These are phyloP conservation scores for Taiwanofungus camphoratus DNA, from an alignment of 1,284 basidiomycete species.

Conservation along the genomic window DNA sequence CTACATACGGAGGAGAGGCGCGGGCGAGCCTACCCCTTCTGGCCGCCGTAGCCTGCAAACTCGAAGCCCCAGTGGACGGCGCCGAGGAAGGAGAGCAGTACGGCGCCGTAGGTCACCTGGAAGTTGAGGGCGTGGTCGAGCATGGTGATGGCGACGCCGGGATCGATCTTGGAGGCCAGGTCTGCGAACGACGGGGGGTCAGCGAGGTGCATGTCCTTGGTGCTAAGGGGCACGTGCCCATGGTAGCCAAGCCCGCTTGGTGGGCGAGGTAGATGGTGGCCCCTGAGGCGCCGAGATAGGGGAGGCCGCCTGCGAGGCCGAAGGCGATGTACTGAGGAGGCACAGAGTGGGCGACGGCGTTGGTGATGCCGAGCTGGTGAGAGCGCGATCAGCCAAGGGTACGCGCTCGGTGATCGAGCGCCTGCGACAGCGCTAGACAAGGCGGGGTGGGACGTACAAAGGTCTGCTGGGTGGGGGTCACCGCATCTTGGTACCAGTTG, in stretches of 20 bases:
- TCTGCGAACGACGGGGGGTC: conserved; percentile 24
- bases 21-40: conserved; percentile 64
- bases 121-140: conserved; percentile 74
- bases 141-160: conserved; percentile 71
- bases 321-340: conserved; percentile 65
- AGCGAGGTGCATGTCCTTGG: no score
- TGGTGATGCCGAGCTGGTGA: conserved; percentile 62
- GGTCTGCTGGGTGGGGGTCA: conserved; percentile 34
- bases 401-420: background rate
- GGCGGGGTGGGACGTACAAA: conserved; percentile 46
- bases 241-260: conserved; percentile 66
- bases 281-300: conserved; percentile 76
- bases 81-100: conserved; percentile 91
- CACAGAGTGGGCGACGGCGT: conserved; percentile 58
- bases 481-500: conserved; percentile 46
- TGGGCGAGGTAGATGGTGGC: conserved; percentile 80
- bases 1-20: background rate
- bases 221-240: conserved; percentile 28
- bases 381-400: background rate
- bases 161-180: conserved; percentile 58
- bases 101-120: conserved; percentile 91
- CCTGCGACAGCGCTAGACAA: background rate
- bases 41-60: conserved; percentile 77
- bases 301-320: conserved; percentile 64
- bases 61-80: conserved; percentile 96